Conservation (phyloP, 169 alveolate genomes). For the Neospora caninum region DNA sequence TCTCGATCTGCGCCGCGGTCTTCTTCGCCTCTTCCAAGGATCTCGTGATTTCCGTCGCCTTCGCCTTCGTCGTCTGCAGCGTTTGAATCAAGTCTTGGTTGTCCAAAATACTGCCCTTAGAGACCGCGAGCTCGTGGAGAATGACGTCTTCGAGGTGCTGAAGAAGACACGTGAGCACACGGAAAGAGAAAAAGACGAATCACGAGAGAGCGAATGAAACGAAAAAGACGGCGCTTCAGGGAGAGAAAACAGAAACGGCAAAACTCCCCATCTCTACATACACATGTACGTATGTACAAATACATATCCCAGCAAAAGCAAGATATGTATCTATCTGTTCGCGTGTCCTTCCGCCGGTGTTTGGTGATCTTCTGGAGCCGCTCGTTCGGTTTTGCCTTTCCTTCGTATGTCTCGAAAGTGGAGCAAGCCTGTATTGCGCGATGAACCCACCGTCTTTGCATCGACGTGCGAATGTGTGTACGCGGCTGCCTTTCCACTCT, state of each 20-base stretch:
- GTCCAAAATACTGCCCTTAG: conserved; percentile 92
- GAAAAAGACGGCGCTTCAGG: background rate
- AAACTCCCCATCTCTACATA: too few species aligned
- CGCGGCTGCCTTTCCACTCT: too few species aligned
- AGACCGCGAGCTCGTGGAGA: conserved; percentile 89
- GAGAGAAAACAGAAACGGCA: background rate
- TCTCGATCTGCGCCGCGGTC: conserved; percentile 89
- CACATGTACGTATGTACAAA: background rate
- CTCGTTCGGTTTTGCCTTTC: too few species aligned
- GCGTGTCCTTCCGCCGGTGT: too few species aligned
- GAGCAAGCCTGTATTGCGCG: too few species aligned
- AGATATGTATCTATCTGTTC: too few species aligned
- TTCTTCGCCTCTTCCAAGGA: conserved; percentile 90
- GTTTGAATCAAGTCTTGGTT: conserved; percentile 90
- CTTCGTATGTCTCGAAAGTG: too few species aligned
- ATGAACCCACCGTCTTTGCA: too few species aligned
- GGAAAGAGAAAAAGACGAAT: background rate
- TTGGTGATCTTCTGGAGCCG: too few species aligned
- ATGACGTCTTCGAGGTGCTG: conserved; percentile 88
- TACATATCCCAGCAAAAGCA: background rate
- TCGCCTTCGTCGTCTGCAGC: conserved; percentile 89
- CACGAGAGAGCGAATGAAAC: background rate
- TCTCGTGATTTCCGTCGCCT: conserved; percentile 88
- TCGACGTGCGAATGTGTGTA: too few species aligned
- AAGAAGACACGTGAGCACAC: background rate